Percentiles rank a stretch among this genome's conserved stretches.
phyloP scores from a whole-genome alignment of 768 basidiomycete genomes.

The Tulasnella sp. region DNA sequence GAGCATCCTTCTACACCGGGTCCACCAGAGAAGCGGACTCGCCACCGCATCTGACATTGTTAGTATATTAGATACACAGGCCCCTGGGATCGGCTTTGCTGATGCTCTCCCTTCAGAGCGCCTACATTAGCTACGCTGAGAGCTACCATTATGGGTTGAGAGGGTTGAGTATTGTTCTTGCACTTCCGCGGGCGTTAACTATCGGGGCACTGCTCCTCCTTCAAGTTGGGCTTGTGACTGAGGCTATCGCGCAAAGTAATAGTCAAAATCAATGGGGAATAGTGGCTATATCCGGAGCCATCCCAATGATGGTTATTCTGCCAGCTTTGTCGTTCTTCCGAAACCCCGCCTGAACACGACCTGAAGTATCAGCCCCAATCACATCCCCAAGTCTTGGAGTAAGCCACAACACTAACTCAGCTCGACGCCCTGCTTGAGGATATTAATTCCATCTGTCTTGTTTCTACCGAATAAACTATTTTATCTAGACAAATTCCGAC shows the following conservation, averaged over 20 bases:
- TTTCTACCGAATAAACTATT: too few species aligned
- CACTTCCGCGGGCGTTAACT: conserved; percentile 11
- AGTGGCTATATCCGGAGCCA: not conserved
- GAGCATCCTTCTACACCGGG: not conserved
- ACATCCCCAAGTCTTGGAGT: too few species aligned
- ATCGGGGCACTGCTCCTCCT: conserved; percentile 8
- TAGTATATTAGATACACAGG: not conserved
- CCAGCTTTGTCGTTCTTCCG: not conserved
- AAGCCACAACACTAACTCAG: too few species aligned
- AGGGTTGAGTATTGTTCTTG: not conserved
- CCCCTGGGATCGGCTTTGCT: not conserved
- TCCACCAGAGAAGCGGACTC: not conserved
- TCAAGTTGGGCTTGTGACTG: not conserved
- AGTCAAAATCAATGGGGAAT: not conserved
- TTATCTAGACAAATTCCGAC: not conserved
- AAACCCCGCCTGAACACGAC: too few species aligned
- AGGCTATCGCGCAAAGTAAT: not conserved
- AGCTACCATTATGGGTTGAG: conserved; percentile 10
- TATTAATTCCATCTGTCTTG: too few species aligned
- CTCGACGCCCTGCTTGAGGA: not conserved
- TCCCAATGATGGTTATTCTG: not conserved
- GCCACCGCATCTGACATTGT: not conserved
- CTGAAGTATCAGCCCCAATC: too few species aligned
- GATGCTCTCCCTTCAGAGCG: not conserved
- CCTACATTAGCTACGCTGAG: conserved; percentile 21